These are phyloP conservation scores for Melastoma malabathricum DNA, from an alignment of 345 rosid species.

Conservation along the genomic window DNA sequence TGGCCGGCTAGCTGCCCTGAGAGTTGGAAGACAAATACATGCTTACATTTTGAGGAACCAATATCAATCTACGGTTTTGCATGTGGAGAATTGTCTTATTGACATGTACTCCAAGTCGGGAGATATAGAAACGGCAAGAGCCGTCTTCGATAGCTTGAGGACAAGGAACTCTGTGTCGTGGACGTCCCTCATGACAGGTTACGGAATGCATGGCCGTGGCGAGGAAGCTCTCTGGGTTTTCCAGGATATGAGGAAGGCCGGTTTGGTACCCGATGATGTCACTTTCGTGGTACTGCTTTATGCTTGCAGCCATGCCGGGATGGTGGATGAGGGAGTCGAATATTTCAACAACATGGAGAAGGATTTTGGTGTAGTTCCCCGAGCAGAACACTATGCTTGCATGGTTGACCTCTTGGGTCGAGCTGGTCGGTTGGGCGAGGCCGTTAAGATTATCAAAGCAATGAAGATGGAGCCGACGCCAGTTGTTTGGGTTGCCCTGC, in stretches of 20 bases:
- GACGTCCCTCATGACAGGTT: constrained; percentile 73
- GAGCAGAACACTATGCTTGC: constrained; percentile 71
- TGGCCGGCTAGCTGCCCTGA: constrained; percentile 55
- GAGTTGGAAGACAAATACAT: constrained; percentile 61
- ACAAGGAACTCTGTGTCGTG: constrained; percentile 58
- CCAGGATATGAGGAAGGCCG: constrained; percentile 41
- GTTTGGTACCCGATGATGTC: constrained; percentile 47
- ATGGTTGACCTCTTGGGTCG: constrained; percentile 80
- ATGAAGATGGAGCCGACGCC: constrained; percentile 71
- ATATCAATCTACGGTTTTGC: constrained; percentile 17
- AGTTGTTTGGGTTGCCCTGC: constrained; percentile 62
- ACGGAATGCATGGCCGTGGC: constrained; percentile 80
- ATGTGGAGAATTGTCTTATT: constrained; percentile 58
- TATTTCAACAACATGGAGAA: constrained; percentile 41
- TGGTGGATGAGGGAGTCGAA: constrained; percentile 57
- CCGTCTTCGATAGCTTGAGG: constrained; percentile 47
- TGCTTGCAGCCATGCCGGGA: constrained; percentile 86
- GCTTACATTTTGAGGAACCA: constrained; percentile 48
- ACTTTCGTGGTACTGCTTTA: constrained; percentile 66
- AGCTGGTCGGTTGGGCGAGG: constrained; percentile 49
- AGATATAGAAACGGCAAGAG: constrained; percentile 37
- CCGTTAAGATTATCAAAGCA: constrained; percentile 40
- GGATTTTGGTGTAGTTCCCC: constrained; percentile 41
- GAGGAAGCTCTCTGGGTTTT: constrained; percentile 48
- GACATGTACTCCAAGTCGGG: constrained; percentile 86